A percentile compares a stretch with the other conserved stretches of the same genome.
These are phyloP conservation scores for Plasmodium inui DNA, from an alignment of 169 alveolate genomes.

Conservation along the genomic window DNA sequence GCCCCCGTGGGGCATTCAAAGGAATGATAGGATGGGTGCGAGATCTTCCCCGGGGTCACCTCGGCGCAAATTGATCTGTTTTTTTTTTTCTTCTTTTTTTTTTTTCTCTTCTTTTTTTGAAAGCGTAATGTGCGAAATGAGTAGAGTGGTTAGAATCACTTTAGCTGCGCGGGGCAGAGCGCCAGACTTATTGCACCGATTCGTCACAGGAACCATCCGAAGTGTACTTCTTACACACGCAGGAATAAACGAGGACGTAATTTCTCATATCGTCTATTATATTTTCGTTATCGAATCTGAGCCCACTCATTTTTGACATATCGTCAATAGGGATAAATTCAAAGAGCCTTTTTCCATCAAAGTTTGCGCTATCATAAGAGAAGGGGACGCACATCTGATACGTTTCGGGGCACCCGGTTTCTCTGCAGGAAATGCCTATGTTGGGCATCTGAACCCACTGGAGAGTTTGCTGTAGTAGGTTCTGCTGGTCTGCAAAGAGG, in stretches of 20 bases:
- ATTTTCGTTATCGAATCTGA: not conserved
- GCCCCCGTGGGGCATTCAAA: not conserved
- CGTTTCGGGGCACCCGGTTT: conserved; percentile 46
- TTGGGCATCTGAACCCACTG: conserved; percentile 4
- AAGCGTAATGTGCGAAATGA: not conserved
- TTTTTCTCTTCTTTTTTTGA: not conserved
- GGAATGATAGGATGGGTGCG: not conserved
- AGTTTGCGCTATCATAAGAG: not conserved
- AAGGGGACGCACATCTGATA: conserved; percentile 57
- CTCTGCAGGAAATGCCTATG: conserved; percentile 24
- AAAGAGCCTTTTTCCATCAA: not conserved
- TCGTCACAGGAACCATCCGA: conserved; percentile 35
- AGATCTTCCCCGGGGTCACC: not conserved
- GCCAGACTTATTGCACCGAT: conserved; percentile 6
- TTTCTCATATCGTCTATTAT: not conserved
- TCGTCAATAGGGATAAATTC: not conserved
- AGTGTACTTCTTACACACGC: conserved; percentile 32
- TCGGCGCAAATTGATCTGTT: not conserved
- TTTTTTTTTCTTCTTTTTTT: not conserved
- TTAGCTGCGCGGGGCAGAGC: not conserved
- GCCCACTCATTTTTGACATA: not conserved
- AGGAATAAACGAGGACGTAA: conserved; percentile 5
- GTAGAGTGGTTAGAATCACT: not conserved
- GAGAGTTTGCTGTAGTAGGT: not conserved
- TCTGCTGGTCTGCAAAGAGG: conserved; percentile 1